Conservation (phyloP, 2,329 filamentous ascomycete genomes). For the Trichoderma koningiopsis region DNA sequence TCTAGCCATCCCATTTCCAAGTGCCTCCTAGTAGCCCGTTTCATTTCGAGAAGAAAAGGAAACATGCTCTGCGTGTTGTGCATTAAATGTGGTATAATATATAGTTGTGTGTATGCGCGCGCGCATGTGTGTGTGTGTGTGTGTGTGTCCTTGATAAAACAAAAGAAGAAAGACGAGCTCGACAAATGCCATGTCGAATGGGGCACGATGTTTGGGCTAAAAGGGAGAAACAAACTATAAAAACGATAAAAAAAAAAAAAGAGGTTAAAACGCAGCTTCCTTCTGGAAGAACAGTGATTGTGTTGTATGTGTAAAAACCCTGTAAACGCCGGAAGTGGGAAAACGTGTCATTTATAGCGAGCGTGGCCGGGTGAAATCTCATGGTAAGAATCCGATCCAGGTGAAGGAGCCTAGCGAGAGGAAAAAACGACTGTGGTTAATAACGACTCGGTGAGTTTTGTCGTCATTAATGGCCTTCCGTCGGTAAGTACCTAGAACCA, state of each 20-base stretch:
- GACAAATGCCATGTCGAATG: constrained; percentile 10
- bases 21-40: constrained; percentile 14
- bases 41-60: constrained; percentile 14
- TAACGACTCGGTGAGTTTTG: not conserved
- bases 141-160: not conserved
- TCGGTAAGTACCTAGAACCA: not conserved
- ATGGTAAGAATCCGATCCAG: not conserved
- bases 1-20: constrained; percentile 16
- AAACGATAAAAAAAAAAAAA: not conserved
- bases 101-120: not conserved
- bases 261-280: constrained; percentile 11
- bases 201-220: not conserved
- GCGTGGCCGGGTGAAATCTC: not conserved
- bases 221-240: not conserved
- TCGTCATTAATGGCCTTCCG: not conserved
- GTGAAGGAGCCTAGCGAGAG: not conserved
- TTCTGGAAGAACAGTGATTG: constrained; percentile 17
- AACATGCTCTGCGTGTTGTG: constrained; percentile 22
- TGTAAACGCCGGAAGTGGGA: constrained; percentile 11
- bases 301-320: not conserved
- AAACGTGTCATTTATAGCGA: constrained; percentile 20
- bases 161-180: not conserved
- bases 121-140: not conserved
- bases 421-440: not conserved
- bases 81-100: constrained; percentile 28